Conservation (phyloP, 2,329 filamentous ascomycete species). For the Nemania serpens region DNA sequence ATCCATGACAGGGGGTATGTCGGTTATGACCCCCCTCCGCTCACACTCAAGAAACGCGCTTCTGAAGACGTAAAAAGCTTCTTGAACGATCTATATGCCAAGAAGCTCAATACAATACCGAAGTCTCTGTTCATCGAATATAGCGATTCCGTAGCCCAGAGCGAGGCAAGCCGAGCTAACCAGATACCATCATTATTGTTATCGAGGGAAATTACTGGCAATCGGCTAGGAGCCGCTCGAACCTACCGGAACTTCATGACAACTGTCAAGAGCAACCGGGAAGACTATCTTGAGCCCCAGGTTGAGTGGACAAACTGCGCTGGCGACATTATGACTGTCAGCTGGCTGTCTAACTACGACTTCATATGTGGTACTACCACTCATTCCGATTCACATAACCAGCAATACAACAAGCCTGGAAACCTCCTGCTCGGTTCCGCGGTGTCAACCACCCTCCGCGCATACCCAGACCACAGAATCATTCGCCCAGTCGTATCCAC, state of each 20-base stretch:
- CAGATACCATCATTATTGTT: constrained; percentile 50
- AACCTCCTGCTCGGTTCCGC: constrained; percentile 63
- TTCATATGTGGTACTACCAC: constrained; percentile 67
- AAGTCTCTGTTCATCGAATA: constrained; percentile 41
- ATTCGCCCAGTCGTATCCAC: constrained; percentile 56
- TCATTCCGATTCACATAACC: constrained; percentile 66
- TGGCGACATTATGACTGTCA: constrained; percentile 63
- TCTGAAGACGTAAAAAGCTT: constrained; percentile 45
- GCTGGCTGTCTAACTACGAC: constrained; percentile 58
- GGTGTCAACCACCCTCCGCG: constrained; percentile 49
- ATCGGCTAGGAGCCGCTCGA: constrained; percentile 48
- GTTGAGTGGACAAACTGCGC: constrained; percentile 65
- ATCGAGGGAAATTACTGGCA: constrained; percentile 55
- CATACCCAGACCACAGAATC: constrained; percentile 62
- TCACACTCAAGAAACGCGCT: constrained; percentile 35
- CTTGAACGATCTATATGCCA: constrained; percentile 43
- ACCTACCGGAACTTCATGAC: constrained; percentile 51
- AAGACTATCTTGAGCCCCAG: constrained; percentile 57
- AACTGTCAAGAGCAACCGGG: constrained; percentile 50
- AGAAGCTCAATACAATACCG: constrained; percentile 29
- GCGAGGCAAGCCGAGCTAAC: constrained; percentile 37
- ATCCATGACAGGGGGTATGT: constrained; percentile 31
- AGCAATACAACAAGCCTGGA: constrained; percentile 69
- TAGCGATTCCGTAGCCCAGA: constrained; percentile 38
- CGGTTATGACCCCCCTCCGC: constrained; percentile 28